A percentile compares a stretch with the other conserved stretches of the same genome.
These are phyloP conservation scores for Lophium mytilinum DNA, from an alignment of 495 filamentous ascomycete genomes.

Conservation along the genomic window DNA sequence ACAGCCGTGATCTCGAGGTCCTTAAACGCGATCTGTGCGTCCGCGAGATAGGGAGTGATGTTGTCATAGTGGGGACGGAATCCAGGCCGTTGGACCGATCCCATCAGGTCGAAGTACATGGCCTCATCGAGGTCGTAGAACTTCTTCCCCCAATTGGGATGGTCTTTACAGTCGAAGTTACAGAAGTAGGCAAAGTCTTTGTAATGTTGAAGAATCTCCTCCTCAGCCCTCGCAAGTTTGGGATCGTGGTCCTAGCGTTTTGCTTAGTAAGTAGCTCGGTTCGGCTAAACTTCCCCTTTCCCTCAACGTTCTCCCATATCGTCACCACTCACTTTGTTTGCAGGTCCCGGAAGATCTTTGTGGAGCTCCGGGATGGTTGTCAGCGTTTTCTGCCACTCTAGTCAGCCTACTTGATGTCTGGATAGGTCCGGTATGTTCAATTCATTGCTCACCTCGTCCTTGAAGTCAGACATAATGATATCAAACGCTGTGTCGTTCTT, in stretches of 20 bases:
- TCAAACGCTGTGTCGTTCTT: not conserved
- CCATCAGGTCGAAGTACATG: slow-evolving; percentile 1
- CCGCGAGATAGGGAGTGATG: not conserved
- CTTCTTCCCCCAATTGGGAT: not conserved
- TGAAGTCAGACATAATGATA: not conserved
- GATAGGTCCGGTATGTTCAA: not conserved
- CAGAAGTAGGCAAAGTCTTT: slow-evolving; percentile 3
- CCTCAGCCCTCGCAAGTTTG: not conserved
- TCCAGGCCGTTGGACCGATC: not conserved
- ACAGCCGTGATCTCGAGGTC: not conserved
- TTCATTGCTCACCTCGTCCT: not conserved
- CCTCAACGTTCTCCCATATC: too few species aligned
- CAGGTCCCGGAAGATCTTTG: not conserved
- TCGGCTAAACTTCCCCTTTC: too few species aligned
- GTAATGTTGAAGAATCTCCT: slow-evolving; percentile 2
- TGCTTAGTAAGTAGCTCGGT: too few species aligned
- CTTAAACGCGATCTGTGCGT: not conserved
- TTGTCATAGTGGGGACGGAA: not conserved
- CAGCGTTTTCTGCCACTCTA: not conserved
- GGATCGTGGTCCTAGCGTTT: not conserved
- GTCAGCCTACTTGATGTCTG: not conserved
- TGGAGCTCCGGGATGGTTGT: not conserved
- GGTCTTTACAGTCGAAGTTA: not conserved
- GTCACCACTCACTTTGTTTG: not conserved
- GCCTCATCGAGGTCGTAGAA: slow-evolving; percentile 1